Conservation (phyloP, 352 stramenopile species). For the Pythium aristosporum region DNA sequence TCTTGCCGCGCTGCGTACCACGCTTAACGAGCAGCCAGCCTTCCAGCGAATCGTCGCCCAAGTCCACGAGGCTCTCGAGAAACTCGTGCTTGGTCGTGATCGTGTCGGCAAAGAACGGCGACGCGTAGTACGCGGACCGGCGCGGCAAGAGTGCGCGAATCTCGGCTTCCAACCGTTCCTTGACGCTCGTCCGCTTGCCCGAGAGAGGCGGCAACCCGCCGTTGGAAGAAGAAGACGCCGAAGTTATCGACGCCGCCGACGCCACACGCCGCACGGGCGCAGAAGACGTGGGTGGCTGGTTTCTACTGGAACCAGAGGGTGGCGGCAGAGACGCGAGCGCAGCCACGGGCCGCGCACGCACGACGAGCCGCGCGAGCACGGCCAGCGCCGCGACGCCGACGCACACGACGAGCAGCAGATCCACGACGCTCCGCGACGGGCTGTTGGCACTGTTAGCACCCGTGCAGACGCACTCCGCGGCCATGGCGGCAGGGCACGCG, state of each 20-base stretch:
- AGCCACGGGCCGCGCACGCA: constrained; percentile 27
- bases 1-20: constrained; percentile 58
- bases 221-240: neutral
- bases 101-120: constrained; percentile 78
- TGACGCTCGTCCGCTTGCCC: constrained; percentile 37
- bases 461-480: constrained; percentile 6
- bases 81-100: constrained; percentile 78
- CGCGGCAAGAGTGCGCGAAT: constrained; percentile 54
- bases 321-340: neutral
- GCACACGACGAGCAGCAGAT: constrained; percentile 66
- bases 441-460: neutral
- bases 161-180: constrained; percentile 62
- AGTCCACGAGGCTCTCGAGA: constrained; percentile 58
- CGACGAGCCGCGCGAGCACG: constrained; percentile 66
- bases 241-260: neutral
- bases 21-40: constrained; percentile 84
- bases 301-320: neutral
- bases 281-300: neutral
- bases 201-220: constrained; percentile 7
- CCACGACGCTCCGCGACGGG: constrained; percentile 26
- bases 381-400: constrained; percentile 60
- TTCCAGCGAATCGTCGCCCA: constrained; percentile 67
- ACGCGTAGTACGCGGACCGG: constrained; percentile 71
- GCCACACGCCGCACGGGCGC: neutral
- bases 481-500: neutral